These are phyloP conservation scores for Murraya paniculata DNA, from an alignment of 345 rosid genomes.

Conservation along the genomic window DNA sequence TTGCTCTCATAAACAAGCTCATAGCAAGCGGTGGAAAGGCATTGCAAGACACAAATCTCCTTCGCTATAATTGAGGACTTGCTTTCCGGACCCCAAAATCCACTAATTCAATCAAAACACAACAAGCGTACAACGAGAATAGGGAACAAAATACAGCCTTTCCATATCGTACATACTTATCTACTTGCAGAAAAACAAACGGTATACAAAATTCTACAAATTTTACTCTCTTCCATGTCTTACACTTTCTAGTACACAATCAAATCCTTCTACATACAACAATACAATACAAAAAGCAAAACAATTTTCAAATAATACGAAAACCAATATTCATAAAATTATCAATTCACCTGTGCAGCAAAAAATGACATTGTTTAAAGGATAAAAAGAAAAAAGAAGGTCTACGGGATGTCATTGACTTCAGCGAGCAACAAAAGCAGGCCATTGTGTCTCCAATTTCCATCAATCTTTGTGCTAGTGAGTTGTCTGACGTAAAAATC, in stretches of 20 bases:
- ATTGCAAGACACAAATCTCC: constrained; percentile 77
- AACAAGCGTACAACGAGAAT: not conserved
- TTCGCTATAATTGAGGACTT: constrained; percentile 55
- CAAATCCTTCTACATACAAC: not conserved
- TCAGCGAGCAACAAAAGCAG: no score
- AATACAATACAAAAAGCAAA: not conserved
- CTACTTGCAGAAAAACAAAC: not conserved
- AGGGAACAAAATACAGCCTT: not conserved
- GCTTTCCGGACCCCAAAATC: constrained; percentile 77
- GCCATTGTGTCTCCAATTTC: no score
- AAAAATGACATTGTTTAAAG: no score
- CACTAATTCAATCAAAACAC: constrained; percentile 45
- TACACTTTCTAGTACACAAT: not conserved
- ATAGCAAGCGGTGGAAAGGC: constrained; percentile 71
- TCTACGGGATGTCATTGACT: no score
- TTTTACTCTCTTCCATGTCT: not conserved
- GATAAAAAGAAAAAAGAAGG: no score
- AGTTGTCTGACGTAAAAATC: no score
- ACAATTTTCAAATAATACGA: not conserved
- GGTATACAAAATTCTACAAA: not conserved
- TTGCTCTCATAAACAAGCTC: no score
- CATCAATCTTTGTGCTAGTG: no score
- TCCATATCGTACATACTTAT: not conserved
- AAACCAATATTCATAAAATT: no score
- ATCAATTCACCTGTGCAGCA: no score